Percentiles rank a stretch among this genome's conserved stretches.
Conservation (phyloP, 2,329 filamentous ascomycete genomes). For the Aspergillus pseudoviridinutans region DNA sequence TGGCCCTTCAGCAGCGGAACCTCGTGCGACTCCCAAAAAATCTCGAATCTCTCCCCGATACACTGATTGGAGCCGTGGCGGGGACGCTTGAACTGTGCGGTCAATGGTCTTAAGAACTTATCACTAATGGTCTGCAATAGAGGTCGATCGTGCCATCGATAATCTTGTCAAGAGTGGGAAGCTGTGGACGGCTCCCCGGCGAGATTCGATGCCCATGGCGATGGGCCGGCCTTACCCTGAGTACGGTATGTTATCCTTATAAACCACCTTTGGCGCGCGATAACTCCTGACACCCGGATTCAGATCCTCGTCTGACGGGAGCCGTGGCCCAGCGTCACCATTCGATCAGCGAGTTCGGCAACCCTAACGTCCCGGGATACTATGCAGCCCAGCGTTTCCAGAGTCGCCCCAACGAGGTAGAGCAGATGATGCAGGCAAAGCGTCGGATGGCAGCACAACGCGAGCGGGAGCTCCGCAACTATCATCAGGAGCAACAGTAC, state of each 20-base stretch:
- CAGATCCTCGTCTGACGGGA: conserved; percentile 67
- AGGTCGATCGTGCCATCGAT: conserved; percentile 93
- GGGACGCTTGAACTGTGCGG: not conserved
- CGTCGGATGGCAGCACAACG: conserved; percentile 98
- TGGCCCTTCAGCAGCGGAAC: not conserved
- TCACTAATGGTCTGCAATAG: conserved; percentile 48
- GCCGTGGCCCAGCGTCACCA: conserved; percentile 69
- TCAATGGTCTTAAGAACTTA: not conserved
- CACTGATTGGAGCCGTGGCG: not conserved
- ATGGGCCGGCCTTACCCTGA: conserved; percentile 56
- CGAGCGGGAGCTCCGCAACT: conserved; percentile 98
- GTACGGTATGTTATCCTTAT: conserved; percentile 52
- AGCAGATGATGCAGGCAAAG: conserved; percentile 99
- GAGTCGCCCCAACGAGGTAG: conserved; percentile 81
- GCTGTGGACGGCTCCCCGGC: conserved; percentile 70
- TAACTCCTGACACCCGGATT: conserved; percentile 20
- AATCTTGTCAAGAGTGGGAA: conserved; percentile 97
- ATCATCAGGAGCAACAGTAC: conserved; percentile 99
- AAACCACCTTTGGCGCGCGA: conserved; percentile 16
- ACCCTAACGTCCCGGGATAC: conserved; percentile 83
- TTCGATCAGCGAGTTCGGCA: conserved; percentile 79
- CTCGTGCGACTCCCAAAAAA: not conserved
- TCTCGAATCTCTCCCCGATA: not conserved
- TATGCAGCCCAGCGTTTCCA: conserved; percentile 93
- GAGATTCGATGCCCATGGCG: conserved; percentile 72